Conservation (phyloP, 148 eudicot species). For the Nepenthes mirabilis region DNA sequence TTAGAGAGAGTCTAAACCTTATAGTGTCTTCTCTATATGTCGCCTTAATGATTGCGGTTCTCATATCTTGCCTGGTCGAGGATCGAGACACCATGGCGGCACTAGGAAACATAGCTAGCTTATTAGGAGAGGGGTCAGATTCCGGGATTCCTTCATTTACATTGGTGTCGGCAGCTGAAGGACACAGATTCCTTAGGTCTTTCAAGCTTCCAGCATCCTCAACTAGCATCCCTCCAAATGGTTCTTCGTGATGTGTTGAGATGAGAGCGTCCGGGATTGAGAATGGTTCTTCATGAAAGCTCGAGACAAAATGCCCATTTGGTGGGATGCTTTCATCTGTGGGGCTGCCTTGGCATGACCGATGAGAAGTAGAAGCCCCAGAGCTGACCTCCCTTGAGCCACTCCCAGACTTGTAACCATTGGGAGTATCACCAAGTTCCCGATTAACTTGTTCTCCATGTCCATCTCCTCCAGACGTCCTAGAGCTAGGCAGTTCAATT, state of each 20-base stretch:
- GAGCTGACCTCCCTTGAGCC: constrained; percentile 61
- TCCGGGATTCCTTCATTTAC: constrained; percentile 28
- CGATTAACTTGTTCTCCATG: constrained; percentile 13
- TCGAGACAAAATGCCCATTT: constrained; percentile 16
- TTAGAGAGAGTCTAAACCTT: constrained; percentile 44
- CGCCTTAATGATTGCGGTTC: constrained; percentile 65
- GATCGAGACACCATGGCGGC: constrained; percentile 22
- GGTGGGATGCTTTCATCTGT: constrained; percentile 36
- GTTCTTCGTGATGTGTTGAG: constrained; percentile 20
- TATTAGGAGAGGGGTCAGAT: constrained; percentile 19
- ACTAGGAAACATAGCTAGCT: constrained; percentile 11
- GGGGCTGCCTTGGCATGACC: constrained; percentile 58
- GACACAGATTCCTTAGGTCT: constrained; percentile 46
- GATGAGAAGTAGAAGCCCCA: constrained; percentile 71
- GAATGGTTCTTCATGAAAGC: constrained; percentile 24
- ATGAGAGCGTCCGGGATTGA: constrained; percentile 27
- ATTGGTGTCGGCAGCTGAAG: constrained; percentile 17
- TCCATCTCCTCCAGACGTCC: constrained; percentile 11
- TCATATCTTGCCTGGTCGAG: constrained; percentile 34
- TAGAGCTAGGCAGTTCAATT: constrained; percentile 12
- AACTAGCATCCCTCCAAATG: constrained; percentile 35
- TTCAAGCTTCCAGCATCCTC: constrained; percentile 70
- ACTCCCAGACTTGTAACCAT: constrained; percentile 30
- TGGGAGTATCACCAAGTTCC: constrained; percentile 3
- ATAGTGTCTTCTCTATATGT: constrained; percentile 70